phyloP scores from a whole-genome alignment of 495 filamentous ascomycete species.

The Xylaria telfairii region DNA sequence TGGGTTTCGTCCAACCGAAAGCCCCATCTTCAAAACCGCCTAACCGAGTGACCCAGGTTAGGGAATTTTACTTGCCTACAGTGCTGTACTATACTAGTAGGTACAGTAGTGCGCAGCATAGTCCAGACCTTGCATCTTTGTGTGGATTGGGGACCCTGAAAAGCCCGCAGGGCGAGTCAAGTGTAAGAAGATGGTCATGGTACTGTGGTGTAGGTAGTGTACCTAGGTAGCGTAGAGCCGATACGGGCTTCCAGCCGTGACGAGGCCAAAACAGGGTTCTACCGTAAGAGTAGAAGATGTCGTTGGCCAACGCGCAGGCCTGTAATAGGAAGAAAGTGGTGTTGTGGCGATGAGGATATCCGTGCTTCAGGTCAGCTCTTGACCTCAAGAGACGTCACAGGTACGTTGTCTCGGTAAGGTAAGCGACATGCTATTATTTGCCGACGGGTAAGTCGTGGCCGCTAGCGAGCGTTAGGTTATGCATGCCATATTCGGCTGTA shows the following conservation, averaged over 20 bases:
- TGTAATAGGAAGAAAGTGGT: not conserved
- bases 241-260: not conserved
- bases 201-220: too few relatives aligned
- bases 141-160: constrained; percentile 17
- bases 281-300: not conserved
- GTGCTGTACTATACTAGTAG: too few relatives aligned
- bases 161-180: constrained; percentile 12
- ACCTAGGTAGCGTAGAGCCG: not conserved
- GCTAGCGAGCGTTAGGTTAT: constrained; percentile 24
- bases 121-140: not conserved
- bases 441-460: constrained; percentile 23
- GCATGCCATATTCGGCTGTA: constrained; percentile 26
- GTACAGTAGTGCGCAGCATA: not conserved
- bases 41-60: not conserved
- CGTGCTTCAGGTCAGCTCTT: not conserved
- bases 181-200: not conserved
- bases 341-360: not conserved
- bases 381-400: not conserved
- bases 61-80: constrained; percentile 7
- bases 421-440: constrained; percentile 25
- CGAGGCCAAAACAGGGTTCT: not conserved
- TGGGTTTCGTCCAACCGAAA: not conserved
- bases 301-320: not conserved
- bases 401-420: not conserved
- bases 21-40: not conserved